Conservation (phyloP, 202 grass and related monocot species). For the Zizania palustris region DNA sequence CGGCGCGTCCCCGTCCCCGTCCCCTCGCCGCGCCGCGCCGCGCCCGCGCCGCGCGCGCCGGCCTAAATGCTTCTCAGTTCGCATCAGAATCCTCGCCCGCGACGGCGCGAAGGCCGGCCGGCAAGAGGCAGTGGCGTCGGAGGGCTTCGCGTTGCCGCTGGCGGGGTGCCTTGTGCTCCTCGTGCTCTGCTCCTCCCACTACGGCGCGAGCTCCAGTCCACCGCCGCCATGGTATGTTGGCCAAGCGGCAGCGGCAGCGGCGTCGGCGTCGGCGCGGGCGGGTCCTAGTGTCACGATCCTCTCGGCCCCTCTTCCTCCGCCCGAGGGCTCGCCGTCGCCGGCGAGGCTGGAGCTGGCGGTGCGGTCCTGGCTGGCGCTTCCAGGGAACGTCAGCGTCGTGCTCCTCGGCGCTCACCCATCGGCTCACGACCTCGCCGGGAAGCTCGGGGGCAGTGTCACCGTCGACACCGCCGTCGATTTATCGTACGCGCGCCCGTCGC, state of each 20-base stretch:
- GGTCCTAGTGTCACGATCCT: slow-evolving; percentile 57
- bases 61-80: slow-evolving; percentile 34
- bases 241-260: too few relatives aligned
- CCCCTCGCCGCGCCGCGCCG: too few relatives aligned
- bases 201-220: background rate
- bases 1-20: too few relatives aligned
- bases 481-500: too few relatives aligned
- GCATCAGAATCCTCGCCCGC: slow-evolving; percentile 5
- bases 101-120: background rate
- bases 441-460: slow-evolving; percentile 53
- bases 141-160: background rate
- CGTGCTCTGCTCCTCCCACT: background rate
- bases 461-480: slow-evolving; percentile 65
- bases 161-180: slow-evolving; percentile 1
- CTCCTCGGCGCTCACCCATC: slow-evolving; percentile 61
- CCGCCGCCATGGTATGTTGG: background rate
- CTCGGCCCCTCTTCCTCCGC: slow-evolving; percentile 41
- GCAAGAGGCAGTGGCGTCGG: background rate
- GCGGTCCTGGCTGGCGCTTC: slow-evolving; percentile 80
- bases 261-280: too few relatives aligned
- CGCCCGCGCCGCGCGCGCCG: background rate
- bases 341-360: slow-evolving; percentile 73
- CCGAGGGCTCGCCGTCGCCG: slow-evolving; percentile 39
- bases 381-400: slow-evolving; percentile 58
- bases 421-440: slow-evolving; percentile 25